Evolutionary conservation across 768 basidiomycete species (phyloP).

Genomic region (Mycena vitilis): DNA sequence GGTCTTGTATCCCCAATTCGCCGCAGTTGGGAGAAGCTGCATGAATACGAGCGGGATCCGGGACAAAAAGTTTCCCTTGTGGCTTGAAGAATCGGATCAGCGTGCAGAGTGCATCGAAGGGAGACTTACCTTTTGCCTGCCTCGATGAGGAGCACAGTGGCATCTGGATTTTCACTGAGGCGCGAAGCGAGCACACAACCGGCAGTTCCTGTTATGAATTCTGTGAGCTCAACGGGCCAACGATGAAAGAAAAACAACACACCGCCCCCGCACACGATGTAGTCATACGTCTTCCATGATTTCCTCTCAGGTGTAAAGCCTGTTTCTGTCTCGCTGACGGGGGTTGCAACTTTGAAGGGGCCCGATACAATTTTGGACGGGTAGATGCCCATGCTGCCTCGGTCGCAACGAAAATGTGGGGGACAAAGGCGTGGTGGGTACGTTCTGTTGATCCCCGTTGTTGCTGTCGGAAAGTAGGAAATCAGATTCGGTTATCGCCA

Average conservation of each 20-base stretch:
- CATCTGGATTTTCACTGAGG: conserved; percentile 50
- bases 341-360: conserved; percentile 13
- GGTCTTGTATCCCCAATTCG: conserved; percentile 35
- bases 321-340: conserved; percentile 2
- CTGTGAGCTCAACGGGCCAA: neutral
- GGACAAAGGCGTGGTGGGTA: too few species aligned
- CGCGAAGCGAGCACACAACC: conserved; percentile 59
- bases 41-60: conserved; percentile 34
- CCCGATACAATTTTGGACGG: conserved; percentile 12
- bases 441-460: too few species aligned
- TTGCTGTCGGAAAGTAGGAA: too few species aligned
- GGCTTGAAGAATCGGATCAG: too few species aligned
- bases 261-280: conserved; percentile 27
- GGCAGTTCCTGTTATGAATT: conserved; percentile 48
- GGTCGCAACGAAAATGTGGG: too few species aligned
- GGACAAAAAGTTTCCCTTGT: conserved; percentile 23
- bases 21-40: conserved; percentile 27
- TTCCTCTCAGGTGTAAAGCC: conserved; percentile 2
- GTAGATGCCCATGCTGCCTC: conserved; percentile 17
- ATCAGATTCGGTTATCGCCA: too few species aligned
- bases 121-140: conserved; percentile 50
- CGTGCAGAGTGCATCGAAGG: too few species aligned
- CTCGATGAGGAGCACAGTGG: conserved; percentile 55
- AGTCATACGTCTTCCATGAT: conserved; percentile 29
- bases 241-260: neutral